Base-by-base conservation (phyloP, 1,139 yeast genomes). In the Taiozyma onychis region DNA sequence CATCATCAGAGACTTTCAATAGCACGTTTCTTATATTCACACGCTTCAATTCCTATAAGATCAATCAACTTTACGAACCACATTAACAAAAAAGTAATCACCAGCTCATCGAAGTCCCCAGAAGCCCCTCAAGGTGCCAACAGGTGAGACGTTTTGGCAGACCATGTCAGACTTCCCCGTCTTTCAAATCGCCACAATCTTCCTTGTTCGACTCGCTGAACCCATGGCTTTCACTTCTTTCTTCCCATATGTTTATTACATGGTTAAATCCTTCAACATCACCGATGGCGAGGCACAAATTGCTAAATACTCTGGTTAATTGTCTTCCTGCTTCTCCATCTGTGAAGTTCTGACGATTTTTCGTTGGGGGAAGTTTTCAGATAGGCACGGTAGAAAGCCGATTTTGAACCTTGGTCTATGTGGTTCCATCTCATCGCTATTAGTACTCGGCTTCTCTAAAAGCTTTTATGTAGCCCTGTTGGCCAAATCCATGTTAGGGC, bases 151-250 rank as follows among this genome's bases (percentile, higher is more conserved):
- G 11, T 39, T 39, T 9, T 39, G 42, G 42, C 16, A 39, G 42
- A 13, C 16, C 10, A 39, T 39, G 18, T 22, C 27, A 9, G 42
- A 14, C 10, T 39, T 39, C 42, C 30, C 42, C n/a, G 27, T 21
- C 16, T 13, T 24, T 6, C 42, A 39, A 39, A 24, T 39, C 27
- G 16, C 18, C 14, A 24, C 11, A 7, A 39, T 39, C 16, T 39
- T 24, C 5, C 41, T 74, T 18, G 74, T 80, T 52, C 67, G 86
- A 48, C 71, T 81, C 47, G 73, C 81, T 11, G 88, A 82, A 60
- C 87, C 88, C 1, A 72, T 83, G 37, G 78, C 86, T 2, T 81
- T 81, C 67, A 79, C 86, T 2, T 80, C 85, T 3, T 62, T 80
- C 35, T 81, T 81, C 63, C 87, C 88, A 3, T 83, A 82, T 60